phyloP scores from a whole-genome alignment of 2,329 filamentous ascomycete species.

The Setomelanomma holmii region DNA sequence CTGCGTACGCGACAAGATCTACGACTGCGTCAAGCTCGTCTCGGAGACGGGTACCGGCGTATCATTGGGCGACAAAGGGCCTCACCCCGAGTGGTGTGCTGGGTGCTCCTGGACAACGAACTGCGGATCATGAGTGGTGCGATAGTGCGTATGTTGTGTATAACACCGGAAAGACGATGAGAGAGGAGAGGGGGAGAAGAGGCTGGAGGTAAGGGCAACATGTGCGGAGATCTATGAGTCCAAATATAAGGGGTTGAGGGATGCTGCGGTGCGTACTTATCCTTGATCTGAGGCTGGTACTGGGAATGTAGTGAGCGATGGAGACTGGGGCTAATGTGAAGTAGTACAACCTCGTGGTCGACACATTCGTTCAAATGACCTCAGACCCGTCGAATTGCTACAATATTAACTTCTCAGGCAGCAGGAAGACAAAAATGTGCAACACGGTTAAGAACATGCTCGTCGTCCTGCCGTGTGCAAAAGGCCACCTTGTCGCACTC shows the following conservation, averaged over 20 bases:
- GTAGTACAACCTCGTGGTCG: slow-evolving; percentile 11
- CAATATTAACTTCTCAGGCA: background rate
- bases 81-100: background rate
- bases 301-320: too few species aligned
- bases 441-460: slow-evolving; percentile 7
- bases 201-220: too few species aligned
- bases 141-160: too few species aligned
- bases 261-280: too few species aligned
- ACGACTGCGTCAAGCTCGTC: background rate
- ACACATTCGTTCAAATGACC: slow-evolving; percentile 1
- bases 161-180: too few species aligned
- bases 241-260: too few species aligned
- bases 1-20: background rate
- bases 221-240: too few species aligned
- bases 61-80: background rate
- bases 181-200: too few species aligned
- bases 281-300: too few species aligned
- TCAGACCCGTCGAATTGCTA: slow-evolving; percentile 12
- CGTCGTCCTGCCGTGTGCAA: slow-evolving; percentile 6
- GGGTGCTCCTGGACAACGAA: too few species aligned
- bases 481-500: background rate
- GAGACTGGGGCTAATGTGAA: too few species aligned
- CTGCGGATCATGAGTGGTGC: too few species aligned
- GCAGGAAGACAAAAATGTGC: slow-evolving; percentile 11
- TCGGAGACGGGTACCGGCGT: background rate